Conservation (phyloP, 768 basidiomycete genomes). For the Amanita inopinata region DNA sequence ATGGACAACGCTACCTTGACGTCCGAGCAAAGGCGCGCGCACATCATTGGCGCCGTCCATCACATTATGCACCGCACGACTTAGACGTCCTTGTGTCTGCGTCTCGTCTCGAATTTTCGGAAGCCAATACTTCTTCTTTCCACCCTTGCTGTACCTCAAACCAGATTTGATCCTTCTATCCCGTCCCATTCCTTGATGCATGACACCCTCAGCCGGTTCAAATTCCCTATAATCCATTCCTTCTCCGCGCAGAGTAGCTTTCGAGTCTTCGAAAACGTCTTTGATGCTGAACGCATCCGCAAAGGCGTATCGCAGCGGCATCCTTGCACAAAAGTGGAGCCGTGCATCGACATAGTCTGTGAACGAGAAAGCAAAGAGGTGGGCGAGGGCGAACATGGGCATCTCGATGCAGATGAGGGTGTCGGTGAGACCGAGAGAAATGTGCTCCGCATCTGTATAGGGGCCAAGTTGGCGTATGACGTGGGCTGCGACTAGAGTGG, state of each 20-base stretch:
- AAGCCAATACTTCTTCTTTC: constrained; percentile 92
- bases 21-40: constrained; percentile 63
- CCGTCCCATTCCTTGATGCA: constrained; percentile 84
- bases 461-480: constrained; percentile 74
- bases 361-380: constrained; percentile 91
- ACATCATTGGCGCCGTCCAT: constrained; percentile 36
- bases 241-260: constrained; percentile 72
- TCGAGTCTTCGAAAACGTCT: constrained; percentile 82
- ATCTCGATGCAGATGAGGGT: constrained; percentile 92
- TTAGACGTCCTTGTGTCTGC: constrained; percentile 28
- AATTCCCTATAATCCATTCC: constrained; percentile 96
- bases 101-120: constrained; percentile 47
- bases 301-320: constrained; percentile 81
- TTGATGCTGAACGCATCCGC: constrained; percentile 80
- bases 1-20: constrained; percentile 59
- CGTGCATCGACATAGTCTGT: constrained; percentile 68
- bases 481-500: constrained; percentile 77
- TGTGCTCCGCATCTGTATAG: constrained; percentile 81
- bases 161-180: constrained; percentile 87
- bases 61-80: constrained; percentile 31
- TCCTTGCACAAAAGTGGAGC: constrained; percentile 67
- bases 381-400: constrained; percentile 93
- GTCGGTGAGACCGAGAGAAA: constrained; percentile 86
- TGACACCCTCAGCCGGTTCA: constrained; percentile 88
- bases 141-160: constrained; percentile 85